Percentiles rank a stretch among this genome's conserved stretches.
These are phyloP conservation scores for Penium margaritaceum DNA, from an alignment of 139 green algal genomes.

Conservation along the genomic window DNA sequence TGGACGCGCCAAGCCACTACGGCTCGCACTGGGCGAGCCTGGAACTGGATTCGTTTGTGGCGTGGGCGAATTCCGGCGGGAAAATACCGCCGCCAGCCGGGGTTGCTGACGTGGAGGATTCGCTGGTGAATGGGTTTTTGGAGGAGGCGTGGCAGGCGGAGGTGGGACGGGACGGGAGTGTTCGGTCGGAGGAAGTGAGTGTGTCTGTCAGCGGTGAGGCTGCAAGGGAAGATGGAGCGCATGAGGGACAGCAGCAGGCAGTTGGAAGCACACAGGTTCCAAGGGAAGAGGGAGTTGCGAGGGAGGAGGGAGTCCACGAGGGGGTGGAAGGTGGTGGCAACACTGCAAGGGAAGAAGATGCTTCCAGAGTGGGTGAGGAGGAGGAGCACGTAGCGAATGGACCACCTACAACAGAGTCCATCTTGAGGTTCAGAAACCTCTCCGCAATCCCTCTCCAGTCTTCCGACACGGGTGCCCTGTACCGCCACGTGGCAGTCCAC, in stretches of 20 bases:
- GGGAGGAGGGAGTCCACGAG: not conserved
- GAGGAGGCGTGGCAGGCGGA: not conserved
- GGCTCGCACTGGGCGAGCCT: constrained; percentile 63
- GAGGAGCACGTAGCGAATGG: no score
- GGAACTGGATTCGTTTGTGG: constrained; percentile 23
- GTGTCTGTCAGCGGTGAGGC: not conserved
- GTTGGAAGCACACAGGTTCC: not conserved
- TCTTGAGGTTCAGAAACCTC: no score
- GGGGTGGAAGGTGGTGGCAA: not conserved
- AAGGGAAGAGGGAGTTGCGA: not conserved
- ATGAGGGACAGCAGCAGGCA: not conserved
- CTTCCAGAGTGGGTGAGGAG: no score
- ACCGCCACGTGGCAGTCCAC: not conserved
- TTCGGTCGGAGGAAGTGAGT: not conserved
- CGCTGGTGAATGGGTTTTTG: not conserved
- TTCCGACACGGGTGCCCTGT: not conserved
- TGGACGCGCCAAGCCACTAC: constrained; percentile 67
- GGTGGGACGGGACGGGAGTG: not conserved
- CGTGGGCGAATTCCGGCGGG: not conserved
- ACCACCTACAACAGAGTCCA: no score
- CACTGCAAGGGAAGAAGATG: no score
- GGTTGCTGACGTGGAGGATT: not conserved
- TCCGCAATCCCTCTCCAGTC: not conserved
- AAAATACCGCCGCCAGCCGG: not conserved
- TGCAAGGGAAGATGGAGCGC: not conserved